A percentile compares a stretch with the other conserved stretches of the same genome.
Conservation (phyloP, 371 early-diverging fungal species). For the Mucor mucedo region DNA sequence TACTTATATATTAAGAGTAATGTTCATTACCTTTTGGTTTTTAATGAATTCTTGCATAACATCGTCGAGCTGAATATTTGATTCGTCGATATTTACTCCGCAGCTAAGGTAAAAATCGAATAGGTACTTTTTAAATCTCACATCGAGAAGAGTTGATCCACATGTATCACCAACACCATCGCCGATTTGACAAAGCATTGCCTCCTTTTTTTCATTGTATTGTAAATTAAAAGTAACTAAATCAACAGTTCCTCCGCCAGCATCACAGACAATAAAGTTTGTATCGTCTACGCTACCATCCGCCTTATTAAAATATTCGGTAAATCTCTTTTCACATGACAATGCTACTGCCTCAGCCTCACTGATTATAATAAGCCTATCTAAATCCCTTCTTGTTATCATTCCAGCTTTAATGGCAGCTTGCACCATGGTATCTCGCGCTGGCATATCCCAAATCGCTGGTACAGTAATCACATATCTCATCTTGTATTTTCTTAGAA, state of each 20-base stretch:
- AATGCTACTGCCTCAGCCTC: constrained; percentile 52
- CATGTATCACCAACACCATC: constrained; percentile 54
- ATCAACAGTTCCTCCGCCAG: constrained; percentile 66
- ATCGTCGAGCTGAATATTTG: background rate
- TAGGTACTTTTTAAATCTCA: constrained; percentile 27
- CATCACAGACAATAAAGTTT: constrained; percentile 48
- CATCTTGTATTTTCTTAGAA: background rate
- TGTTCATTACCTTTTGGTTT: too few species aligned
- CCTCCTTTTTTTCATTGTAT: too few species aligned
- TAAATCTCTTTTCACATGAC: constrained; percentile 28
- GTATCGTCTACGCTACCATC: constrained; percentile 10
- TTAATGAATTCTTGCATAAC: background rate
- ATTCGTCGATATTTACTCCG: background rate
- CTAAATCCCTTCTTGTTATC: constrained; percentile 32
- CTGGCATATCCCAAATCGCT: constrained; percentile 45
- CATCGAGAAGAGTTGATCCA: constrained; percentile 55
- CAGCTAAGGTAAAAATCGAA: background rate
- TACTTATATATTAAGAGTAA: too few species aligned
- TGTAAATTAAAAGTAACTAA: background rate
- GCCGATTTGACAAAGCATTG: constrained; percentile 23
- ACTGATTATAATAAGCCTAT: constrained; percentile 45
- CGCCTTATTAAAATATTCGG: background rate
- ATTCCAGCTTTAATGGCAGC: constrained; percentile 43
- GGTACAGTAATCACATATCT: constrained; percentile 18
- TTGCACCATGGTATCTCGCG: constrained; percentile 40